Percentiles rank a stretch among this genome's conserved stretches.
Conservation (phyloP, 2,329 filamentous ascomycete species). For the Fusarium odoratissimum region DNA sequence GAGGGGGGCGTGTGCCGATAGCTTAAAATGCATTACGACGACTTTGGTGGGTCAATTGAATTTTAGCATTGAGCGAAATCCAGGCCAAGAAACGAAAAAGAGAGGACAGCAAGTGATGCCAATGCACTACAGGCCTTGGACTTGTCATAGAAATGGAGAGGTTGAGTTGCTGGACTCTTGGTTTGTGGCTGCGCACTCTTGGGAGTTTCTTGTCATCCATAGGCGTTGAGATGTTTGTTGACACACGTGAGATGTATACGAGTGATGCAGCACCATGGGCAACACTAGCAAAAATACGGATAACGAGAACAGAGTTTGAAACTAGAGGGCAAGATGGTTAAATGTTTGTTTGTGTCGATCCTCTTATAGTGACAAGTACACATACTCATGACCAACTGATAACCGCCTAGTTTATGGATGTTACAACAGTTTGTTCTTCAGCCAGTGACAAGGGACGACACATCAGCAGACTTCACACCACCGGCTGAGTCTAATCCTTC, state of each 20-base stretch:
- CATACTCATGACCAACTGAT: neutral
- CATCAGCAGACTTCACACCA: constrained; percentile 2
- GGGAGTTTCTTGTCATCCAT: neutral
- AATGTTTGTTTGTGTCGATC: constrained; percentile 1
- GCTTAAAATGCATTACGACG: constrained; percentile 36
- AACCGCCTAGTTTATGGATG: constrained; percentile 3
- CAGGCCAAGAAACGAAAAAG: constrained; percentile 21
- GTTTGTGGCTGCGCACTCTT: constrained; percentile 34
- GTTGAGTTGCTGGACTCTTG: neutral
- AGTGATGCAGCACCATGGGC: constrained; percentile 14
- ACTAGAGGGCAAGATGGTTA: neutral
- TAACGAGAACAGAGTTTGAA: neutral
- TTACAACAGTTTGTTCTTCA: neutral
- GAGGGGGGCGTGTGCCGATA: constrained; percentile 3
- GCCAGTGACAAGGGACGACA: neutral
- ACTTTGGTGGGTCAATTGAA: constrained; percentile 25
- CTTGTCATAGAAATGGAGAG: constrained; percentile 4
- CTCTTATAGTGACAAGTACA: neutral
- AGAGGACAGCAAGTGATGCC: neutral
- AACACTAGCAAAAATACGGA: constrained; percentile 5
- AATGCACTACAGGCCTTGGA: constrained; percentile 17
- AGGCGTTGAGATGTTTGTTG: constrained; percentile 3
- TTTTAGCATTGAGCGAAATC: constrained; percentile 23
- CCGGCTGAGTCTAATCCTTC: neutral
- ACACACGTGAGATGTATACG: constrained; percentile 14